Base-by-base conservation (phyloP, 2,329 filamentous ascomycete species). In the Epichloe sibirici region DNA sequence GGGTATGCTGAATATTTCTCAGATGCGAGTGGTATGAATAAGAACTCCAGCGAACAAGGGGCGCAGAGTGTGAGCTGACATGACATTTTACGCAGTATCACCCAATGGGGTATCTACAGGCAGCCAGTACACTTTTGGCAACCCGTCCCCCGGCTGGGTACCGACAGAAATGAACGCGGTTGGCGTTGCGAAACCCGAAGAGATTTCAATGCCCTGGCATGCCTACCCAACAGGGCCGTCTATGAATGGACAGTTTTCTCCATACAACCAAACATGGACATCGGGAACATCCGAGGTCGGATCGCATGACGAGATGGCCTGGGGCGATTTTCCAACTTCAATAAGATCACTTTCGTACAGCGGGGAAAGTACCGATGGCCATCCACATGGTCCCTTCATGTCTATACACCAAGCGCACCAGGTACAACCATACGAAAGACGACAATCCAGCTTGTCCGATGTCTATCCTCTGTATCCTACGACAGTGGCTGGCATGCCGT, bases 211-310 rank as follows among this genome's bases (percentile, higher is more conserved):
- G 9, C 66, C 69, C 12, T 82, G 78, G 79, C 67, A 72, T 55
- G 63, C 70, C 6, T 78, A 75, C 58, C 62, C 74, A 9, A 68
- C 74, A 43, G 76, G 77, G 42, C 73, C 77, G 7, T 71, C 76
- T 9, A 67, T 78, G 37, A 73, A 73, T 3, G 68, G 75, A 0
- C 73, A 72, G 3, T 76, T 75, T 55, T 74, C 76, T 5, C 70
- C 75, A 2, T 80, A 77, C 58, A 66, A 70, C 5, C 68, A 71
- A 23, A 68, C 72, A 43, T 65, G 75, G 76, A 61, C 69, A 34
- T 64, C 67, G 25, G 62, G 57, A 45, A 56, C 52, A 48, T 61
- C 70, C 6, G 70, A 74, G 39, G 53, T 70, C 35, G 63, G 65
- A 9, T 59, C 68, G 42, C 68, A 72, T 17, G 72, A 74, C 45